A percentile compares a stretch with the other conserved stretches of the same genome.
These are phyloP conservation scores for Sporisorium reilianum DNA, from an alignment of 1,284 basidiomycete genomes.

Conservation along the genomic window DNA sequence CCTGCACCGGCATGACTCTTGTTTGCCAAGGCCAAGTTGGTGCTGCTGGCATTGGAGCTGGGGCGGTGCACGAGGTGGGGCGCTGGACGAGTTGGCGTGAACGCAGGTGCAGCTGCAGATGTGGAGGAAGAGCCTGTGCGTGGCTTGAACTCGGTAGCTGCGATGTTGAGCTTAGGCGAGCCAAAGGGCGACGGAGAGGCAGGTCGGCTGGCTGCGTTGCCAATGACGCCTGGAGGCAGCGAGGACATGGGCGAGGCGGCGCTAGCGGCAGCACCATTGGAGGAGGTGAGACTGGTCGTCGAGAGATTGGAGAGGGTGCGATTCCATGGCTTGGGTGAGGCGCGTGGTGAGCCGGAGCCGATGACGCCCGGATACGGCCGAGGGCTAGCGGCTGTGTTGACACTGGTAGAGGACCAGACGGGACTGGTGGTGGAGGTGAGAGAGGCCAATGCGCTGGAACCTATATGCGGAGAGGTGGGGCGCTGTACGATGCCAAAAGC, in stretches of 20 bases:
- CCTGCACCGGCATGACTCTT: conserved; percentile 56
- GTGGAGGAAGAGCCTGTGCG: conserved; percentile 28
- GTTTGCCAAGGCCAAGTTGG: conserved; percentile 51
- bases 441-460: conserved; percentile 34
- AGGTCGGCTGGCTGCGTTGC: conserved; percentile 44
- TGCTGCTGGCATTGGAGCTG: conserved; percentile 52
- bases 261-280: conserved; percentile 19
- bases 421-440: conserved; percentile 24
- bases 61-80: conserved; percentile 36
- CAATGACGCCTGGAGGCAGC: conserved; percentile 37
- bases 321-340: conserved; percentile 56
- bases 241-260: conserved; percentile 41
- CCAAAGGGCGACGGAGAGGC: conserved; percentile 56
- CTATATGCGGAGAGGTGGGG: conserved; percentile 40
- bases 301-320: conserved; percentile 47
- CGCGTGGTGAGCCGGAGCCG: conserved; percentile 56
- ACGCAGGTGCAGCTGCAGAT: conserved; percentile 13
- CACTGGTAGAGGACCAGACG: conserved; percentile 22
- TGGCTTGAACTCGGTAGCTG: conserved; percentile 62
- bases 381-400: conserved; percentile 31
- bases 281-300: conserved; percentile 41
- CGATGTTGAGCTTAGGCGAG: conserved; percentile 64
- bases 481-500: conserved; percentile 19
- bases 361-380: conserved; percentile 54
- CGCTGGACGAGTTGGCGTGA: conserved; percentile 36